Conservation (phyloP, 805 yeast species). For the Novakomyces olei region DNA sequence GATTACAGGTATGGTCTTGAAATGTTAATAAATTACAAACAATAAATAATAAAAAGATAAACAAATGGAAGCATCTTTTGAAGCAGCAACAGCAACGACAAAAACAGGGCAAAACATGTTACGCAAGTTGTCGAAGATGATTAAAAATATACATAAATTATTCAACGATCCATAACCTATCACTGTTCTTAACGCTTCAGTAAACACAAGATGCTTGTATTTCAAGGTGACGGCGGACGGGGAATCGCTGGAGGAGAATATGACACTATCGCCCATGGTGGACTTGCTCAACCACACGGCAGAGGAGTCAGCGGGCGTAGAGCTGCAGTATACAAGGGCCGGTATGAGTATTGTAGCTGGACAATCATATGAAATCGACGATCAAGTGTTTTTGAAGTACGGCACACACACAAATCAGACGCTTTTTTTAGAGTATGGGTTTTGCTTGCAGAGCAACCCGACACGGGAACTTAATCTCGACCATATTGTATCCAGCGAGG, state of each 20-base stretch:
- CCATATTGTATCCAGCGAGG: background rate
- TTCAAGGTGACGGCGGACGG: background rate
- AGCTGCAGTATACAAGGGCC: background rate
- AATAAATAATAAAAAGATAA: too few species aligned
- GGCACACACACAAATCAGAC: background rate
- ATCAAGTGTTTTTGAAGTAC: background rate
- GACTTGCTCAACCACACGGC: slow-evolving; percentile 2
- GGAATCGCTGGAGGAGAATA: background rate
- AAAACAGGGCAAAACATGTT: too few species aligned
- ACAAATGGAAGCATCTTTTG: too few species aligned
- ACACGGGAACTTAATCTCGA: background rate
- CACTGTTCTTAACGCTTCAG: too few species aligned
- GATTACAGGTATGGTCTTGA: too few species aligned
- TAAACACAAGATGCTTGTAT: slow-evolving; percentile 2
- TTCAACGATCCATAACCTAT: too few species aligned
- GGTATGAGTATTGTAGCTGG: background rate
- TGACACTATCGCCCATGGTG: slow-evolving; percentile 1
- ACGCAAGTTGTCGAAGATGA: too few species aligned
- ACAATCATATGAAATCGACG: background rate
- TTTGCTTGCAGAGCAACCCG: background rate
- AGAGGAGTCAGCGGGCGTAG: slow-evolving; percentile 1
- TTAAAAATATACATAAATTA: too few species aligned
- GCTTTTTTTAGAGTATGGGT: slow-evolving; percentile 1
- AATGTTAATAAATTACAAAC: too few species aligned
- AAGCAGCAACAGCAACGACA: too few species aligned